A percentile compares a stretch with the other conserved stretches of the same genome.
phyloP scores from a whole-genome alignment of 768 basidiomycete species.

The Daedalea quercina region DNA sequence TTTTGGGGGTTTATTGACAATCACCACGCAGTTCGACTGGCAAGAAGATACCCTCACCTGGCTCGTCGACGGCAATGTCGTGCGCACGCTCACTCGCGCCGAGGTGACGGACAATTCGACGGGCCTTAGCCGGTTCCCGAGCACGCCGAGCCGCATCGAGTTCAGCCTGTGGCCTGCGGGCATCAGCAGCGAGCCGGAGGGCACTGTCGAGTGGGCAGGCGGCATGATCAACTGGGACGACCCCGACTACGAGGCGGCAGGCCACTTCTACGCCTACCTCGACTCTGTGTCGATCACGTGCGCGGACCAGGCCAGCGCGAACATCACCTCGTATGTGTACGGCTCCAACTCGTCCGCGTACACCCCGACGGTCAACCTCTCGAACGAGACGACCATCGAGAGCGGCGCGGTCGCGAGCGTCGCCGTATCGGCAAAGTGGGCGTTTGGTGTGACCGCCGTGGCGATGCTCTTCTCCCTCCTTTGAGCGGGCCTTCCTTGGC shows the following conservation, averaged over 20 bases:
- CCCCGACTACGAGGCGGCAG: constrained; percentile 61
- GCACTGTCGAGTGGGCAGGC: constrained; percentile 75
- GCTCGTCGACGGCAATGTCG: constrained; percentile 61
- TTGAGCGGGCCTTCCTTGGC: not conserved
- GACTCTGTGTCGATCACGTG: constrained; percentile 61
- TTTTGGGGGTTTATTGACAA: not conserved
- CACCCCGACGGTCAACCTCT: constrained; percentile 49
- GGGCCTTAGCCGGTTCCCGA: constrained; percentile 63
- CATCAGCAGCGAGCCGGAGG: constrained; percentile 48
- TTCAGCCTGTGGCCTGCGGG: constrained; percentile 85
- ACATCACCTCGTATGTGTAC: constrained; percentile 62
- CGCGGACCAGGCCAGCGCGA: constrained; percentile 38
- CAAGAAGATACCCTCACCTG: constrained; percentile 59
- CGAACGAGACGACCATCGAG: constrained; percentile 50
- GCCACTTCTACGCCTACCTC: constrained; percentile 66
- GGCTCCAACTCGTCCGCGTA: constrained; percentile 44
- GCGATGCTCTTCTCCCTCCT: not conserved
- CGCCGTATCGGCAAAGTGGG: constrained; percentile 4
- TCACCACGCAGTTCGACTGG: constrained; percentile 65
- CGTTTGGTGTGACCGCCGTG: not conserved
- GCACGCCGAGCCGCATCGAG: constrained; percentile 76
- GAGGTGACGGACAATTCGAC: constrained; percentile 43
- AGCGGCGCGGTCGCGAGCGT: constrained; percentile 3
- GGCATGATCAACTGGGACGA: constrained; percentile 80
- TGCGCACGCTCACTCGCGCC: constrained; percentile 59